A percentile compares a stretch with the other conserved stretches of the same genome.
phyloP scores from a whole-genome alignment of 139 green algal species.

The Chlamydomonas sp. region DNA sequence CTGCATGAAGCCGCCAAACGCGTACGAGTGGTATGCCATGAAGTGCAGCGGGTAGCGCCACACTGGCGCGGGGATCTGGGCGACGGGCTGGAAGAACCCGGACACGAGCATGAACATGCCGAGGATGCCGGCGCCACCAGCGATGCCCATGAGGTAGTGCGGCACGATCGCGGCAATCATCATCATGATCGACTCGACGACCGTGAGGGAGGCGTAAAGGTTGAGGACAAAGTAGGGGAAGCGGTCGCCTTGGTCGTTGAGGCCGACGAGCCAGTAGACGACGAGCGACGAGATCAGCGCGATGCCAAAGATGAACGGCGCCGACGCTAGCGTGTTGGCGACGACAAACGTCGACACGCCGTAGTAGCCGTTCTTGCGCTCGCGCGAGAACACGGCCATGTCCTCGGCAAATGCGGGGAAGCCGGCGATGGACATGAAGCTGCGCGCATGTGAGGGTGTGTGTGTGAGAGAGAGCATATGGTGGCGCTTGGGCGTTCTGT shows the following conservation, averaged over 20 bases:
- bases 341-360: constrained; percentile 40
- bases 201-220: constrained; percentile 40
- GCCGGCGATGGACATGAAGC: constrained; percentile 61
- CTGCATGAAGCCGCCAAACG: constrained; percentile 59
- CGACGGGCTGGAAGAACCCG: constrained; percentile 59
- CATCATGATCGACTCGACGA: constrained; percentile 61
- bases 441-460: too few species aligned
- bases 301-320: constrained; percentile 67
- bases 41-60: constrained; percentile 61
- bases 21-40: constrained; percentile 56
- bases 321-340: constrained; percentile 52
- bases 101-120: constrained; percentile 63
- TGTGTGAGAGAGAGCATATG: too few species aligned
- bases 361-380: constrained; percentile 72
- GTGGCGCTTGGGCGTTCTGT: too few species aligned
- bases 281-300: constrained; percentile 33
- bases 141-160: constrained; percentile 63
- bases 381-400: constrained; percentile 32
- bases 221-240: constrained; percentile 60
- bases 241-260: constrained; percentile 35
- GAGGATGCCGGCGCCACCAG: constrained; percentile 49
- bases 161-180: constrained; percentile 50
- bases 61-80: constrained; percentile 45
- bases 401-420: constrained; percentile 66
- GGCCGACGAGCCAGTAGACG: constrained; percentile 22